Conservation (phyloP, 2,329 filamentous ascomycete species). For the Talaromyces funiculosus region DNA sequence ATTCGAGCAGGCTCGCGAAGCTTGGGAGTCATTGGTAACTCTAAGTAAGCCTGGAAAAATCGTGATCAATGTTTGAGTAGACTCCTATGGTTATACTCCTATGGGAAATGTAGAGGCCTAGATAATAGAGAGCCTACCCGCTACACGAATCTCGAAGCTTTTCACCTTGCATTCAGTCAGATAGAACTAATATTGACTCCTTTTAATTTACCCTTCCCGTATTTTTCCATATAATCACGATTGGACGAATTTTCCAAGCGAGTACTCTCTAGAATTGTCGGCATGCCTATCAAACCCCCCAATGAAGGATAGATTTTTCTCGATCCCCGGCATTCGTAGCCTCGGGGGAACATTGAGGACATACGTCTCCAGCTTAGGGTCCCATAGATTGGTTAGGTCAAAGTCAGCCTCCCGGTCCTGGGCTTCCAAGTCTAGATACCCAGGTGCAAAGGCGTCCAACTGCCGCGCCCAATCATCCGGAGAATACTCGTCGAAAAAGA, state of each 20-base stretch:
- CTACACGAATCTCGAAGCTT: background rate
- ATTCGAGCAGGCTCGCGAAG: background rate
- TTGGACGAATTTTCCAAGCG: background rate
- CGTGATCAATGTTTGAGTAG: slow-evolving; percentile 2
- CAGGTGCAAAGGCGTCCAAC: background rate
- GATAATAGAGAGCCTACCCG: background rate
- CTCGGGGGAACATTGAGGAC: background rate
- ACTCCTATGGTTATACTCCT: no score
- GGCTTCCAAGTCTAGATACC: background rate
- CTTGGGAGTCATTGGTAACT: background rate
- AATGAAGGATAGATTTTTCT: background rate
- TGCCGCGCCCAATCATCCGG: background rate
- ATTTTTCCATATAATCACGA: background rate
- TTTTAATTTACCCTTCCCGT: background rate
- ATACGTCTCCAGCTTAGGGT: background rate
- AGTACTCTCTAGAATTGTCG: background rate
- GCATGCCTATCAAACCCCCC: background rate
- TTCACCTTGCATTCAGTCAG: background rate
- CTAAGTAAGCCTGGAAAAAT: background rate
- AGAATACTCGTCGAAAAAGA: background rate
- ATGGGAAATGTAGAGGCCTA: no score
- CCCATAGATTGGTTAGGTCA: background rate
- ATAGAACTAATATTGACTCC: background rate
- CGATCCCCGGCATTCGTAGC: background rate
- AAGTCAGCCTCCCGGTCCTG: background rate